Base-by-base conservation (phyloP, 2,329 filamentous ascomycete genomes). In the Beauveria asiatica region DNA sequence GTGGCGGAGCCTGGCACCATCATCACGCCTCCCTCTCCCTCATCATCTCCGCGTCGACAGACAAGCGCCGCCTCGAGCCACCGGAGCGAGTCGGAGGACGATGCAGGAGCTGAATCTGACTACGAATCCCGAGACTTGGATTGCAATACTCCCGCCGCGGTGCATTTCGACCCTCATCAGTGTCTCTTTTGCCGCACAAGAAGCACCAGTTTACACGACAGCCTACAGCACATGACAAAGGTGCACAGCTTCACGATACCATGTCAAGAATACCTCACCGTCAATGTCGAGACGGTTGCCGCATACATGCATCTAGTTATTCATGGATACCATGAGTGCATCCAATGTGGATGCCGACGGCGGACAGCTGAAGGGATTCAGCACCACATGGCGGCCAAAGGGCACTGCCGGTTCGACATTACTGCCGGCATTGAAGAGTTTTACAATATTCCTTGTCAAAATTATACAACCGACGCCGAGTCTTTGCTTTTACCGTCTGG, bases 361-460 rank as follows among this genome's bases (percentile, higher is more conserved):
- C 67, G 67, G 2, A 78, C 76, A 0, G 69, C 73, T 0, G 71
- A 78, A 55, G 81, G 74, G 0, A 73, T 77, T 0, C 78, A 79
- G 55, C 78, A 81, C 33, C 81, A 82, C 62, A 83, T 82, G 79
- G 62, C 69, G 0, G 74, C 71, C 8, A 82, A 80, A 45, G 74
- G 77, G 0, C 79, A 82, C 62, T 82, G 79, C 63, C 74, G 69
- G 5, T 72, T 80, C 42, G 69, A 78, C n/a, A 65, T 76, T 0
- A 57, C 67, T n/a, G 69, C 71, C 1, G 75, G 79, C 44, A 73
- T 71, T 13, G 64, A 67, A 25, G 74, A 78, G 3, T 78, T 79
- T 56, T 79, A 76, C 60, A 68, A 59, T 50, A 65, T 58, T 39
- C 61, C 54, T 57, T 58, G 48, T 64, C 37, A n/a, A 23, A 41